These are phyloP conservation scores for Erythrobasidium yunnanense DNA, from an alignment of 768 basidiomycete genomes.

Conservation along the genomic window DNA sequence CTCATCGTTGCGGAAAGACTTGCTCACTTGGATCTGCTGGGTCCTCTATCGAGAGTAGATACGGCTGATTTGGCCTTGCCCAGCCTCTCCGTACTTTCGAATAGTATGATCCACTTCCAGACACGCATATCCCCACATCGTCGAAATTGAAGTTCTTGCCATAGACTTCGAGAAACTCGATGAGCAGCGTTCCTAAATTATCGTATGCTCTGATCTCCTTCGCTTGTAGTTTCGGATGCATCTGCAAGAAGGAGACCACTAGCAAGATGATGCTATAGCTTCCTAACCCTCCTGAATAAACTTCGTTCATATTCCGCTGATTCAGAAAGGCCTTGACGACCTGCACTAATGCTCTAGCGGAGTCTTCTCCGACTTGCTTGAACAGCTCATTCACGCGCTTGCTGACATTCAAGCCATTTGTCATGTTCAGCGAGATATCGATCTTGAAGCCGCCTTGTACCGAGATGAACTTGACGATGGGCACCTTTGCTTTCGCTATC, in stretches of 20 bases:
- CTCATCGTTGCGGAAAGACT: neutral
- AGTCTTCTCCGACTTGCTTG: constrained; percentile 43
- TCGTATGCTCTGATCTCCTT: constrained; percentile 75
- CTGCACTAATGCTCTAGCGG: constrained; percentile 52
- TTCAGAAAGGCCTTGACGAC: constrained; percentile 81
- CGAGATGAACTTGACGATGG: constrained; percentile 90
- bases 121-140: constrained; percentile 62
- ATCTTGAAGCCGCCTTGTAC: constrained; percentile 64
- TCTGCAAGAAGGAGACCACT: constrained; percentile 87
- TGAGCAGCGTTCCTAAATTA: constrained; percentile 83
- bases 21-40: constrained; percentile 73
- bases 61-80: constrained; percentile 47
- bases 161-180: constrained; percentile 97
- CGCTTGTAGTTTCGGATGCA: constrained; percentile 85
- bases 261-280: constrained; percentile 90
- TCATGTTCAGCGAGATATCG: constrained; percentile 88
- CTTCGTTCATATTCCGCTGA: constrained; percentile 90
- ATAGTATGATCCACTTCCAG: constrained; percentile 80
- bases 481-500: constrained; percentile 86
- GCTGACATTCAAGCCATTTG: constrained; percentile 67
- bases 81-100: constrained; percentile 72
- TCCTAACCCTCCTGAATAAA: constrained; percentile 88
- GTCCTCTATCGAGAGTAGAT: constrained; percentile 76
- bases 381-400: constrained; percentile 71
- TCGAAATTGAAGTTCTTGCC: constrained; percentile 62